A percentile compares a stretch with the other conserved stretches of the same genome.
Conservation (phyloP, 164 flowering plant species). For the Cinnamomum chago region DNA sequence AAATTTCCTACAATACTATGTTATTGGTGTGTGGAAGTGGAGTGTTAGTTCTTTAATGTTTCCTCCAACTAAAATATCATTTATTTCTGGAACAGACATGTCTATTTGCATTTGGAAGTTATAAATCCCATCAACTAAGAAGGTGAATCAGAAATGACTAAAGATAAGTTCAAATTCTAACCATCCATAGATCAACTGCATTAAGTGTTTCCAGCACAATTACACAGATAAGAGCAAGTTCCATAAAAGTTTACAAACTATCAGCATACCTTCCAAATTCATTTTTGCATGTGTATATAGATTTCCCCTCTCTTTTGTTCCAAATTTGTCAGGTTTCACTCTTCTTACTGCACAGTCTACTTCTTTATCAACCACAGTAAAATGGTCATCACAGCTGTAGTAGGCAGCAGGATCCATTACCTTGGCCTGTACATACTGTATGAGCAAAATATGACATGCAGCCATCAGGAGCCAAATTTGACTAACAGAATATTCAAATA, state of each 20-base stretch:
- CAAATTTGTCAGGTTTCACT: background rate
- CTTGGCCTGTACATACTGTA: conserved; percentile 18
- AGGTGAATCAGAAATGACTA: background rate
- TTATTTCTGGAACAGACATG: background rate
- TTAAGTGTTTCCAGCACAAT: background rate
- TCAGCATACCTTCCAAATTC: conserved; percentile 5
- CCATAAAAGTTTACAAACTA: background rate
- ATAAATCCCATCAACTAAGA: background rate
- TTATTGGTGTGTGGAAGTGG: background rate
- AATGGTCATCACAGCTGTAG: conserved; percentile 62
- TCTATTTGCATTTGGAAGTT: background rate
- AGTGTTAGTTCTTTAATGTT: background rate
- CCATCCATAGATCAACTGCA: background rate
- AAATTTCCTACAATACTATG: background rate
- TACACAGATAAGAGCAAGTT: background rate
- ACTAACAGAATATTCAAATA: background rate
- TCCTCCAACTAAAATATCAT: background rate
- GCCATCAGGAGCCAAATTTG: background rate
- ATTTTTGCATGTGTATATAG: background rate
- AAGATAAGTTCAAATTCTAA: background rate
- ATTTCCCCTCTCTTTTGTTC: background rate
- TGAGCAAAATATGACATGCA: background rate
- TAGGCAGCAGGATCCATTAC: conserved; percentile 40
- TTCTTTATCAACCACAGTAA: conserved; percentile 31
- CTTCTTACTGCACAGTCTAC: conserved; percentile 25